These are phyloP conservation scores for Naganishia onofrii DNA, from an alignment of 768 basidiomycete species.

Conservation along the genomic window DNA sequence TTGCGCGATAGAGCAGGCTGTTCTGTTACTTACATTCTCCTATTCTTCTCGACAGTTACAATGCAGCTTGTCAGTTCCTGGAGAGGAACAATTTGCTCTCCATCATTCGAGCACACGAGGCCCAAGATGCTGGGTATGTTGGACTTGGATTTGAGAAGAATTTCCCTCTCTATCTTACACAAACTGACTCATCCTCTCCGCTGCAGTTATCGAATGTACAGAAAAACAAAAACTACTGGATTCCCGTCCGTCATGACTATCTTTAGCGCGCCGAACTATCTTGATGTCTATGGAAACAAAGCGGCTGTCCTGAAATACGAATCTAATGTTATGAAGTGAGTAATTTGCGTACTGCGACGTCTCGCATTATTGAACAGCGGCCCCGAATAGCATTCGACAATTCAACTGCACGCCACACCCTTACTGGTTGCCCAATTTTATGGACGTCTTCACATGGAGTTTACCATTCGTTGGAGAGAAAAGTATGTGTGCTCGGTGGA, in stretches of 20 bases:
- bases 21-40: background rate
- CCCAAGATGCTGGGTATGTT: constrained; percentile 94
- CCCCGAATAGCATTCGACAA: constrained; percentile 66
- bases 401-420: constrained; percentile 92
- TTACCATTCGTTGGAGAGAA: constrained; percentile 97
- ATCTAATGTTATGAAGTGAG: constrained; percentile 88
- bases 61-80: constrained; percentile 93
- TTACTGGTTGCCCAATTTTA: constrained; percentile 99
- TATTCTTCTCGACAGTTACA: constrained; percentile 66
- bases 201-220: constrained; percentile 90
- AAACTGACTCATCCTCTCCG: constrained; percentile 14
- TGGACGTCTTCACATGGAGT: constrained; percentile 99
- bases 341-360: background rate
- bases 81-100: constrained; percentile 94
- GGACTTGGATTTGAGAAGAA: background rate
- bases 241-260: constrained; percentile 99
- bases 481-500: constrained; percentile 59
- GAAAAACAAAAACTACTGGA: constrained; percentile 94
- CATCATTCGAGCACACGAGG: constrained; percentile 96
- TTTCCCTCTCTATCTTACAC: too few species aligned
- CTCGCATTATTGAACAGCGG: background rate
- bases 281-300: constrained; percentile 99
- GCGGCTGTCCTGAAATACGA: constrained; percentile 98
- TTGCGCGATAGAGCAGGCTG: background rate
- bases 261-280: constrained; percentile 96